Conservation (phyloP, 192 early-diverging fungal genomes). For the Coemansia sp. region DNA sequence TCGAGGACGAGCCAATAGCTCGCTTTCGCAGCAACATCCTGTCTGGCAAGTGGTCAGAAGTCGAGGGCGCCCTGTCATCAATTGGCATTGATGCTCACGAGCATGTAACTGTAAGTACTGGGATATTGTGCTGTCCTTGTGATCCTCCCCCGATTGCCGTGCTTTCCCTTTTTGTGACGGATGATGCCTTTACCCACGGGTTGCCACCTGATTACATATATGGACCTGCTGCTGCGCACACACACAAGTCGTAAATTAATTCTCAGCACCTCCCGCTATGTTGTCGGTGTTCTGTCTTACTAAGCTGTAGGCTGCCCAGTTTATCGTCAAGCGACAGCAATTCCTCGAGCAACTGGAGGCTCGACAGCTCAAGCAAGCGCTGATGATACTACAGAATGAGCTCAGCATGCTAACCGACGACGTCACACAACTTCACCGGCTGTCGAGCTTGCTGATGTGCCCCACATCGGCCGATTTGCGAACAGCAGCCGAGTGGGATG, state of each 20-base stretch:
- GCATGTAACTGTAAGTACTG: slow-evolving; percentile 22
- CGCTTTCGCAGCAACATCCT: slow-evolving; percentile 73
- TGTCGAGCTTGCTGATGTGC: slow-evolving; percentile 57
- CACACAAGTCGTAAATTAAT: background rate
- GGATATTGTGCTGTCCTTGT: background rate
- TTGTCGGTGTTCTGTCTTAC: background rate
- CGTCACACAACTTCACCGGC: slow-evolving; percentile 66
- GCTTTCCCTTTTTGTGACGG: background rate
- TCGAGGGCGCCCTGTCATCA: slow-evolving; percentile 59
- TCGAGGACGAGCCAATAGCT: slow-evolving; percentile 70
- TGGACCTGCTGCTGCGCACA: background rate
- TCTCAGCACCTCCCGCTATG: background rate
- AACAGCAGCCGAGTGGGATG: slow-evolving; percentile 76
- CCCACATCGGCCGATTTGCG: slow-evolving; percentile 62
- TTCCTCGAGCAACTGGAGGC: slow-evolving; percentile 85
- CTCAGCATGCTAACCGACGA: slow-evolving; percentile 71
- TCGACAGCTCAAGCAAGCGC: slow-evolving; percentile 66
- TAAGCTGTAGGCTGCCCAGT: slow-evolving; percentile 49
- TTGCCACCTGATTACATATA: background rate
- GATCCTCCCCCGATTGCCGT: background rate
- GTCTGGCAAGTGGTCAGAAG: slow-evolving; percentile 72
- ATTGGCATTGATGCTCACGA: slow-evolving; percentile 28
- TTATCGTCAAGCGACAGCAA: slow-evolving; percentile 86
- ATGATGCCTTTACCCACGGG: slow-evolving; percentile 6
- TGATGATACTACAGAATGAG: slow-evolving; percentile 77